A percentile compares a stretch with the other conserved stretches of the same genome.
Evolutionary conservation across 768 basidiomycete species (phyloP).

Genomic region (Pleurotus djamor): DNA sequence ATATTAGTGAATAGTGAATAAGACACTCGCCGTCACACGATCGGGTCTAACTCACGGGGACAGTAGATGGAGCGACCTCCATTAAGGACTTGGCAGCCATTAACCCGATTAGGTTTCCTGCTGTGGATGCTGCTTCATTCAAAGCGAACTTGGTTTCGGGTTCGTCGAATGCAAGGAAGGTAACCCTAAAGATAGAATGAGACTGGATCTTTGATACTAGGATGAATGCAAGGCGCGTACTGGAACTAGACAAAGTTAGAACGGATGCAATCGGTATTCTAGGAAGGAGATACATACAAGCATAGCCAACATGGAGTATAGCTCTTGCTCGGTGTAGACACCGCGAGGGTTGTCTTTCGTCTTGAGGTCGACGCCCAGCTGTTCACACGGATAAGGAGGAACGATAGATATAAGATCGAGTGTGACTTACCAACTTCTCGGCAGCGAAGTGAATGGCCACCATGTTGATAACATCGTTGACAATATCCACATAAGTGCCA

Average conservation of each 20-base stretch:
- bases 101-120: not conserved
- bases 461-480: conserved; percentile 39
- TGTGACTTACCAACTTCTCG: conserved; percentile 27
- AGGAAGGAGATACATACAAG: conserved; percentile 11
- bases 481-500: conserved; percentile 36
- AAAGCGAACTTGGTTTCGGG: conserved; percentile 9
- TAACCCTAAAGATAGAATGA: conserved; percentile 6
- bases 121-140: not conserved
- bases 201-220: not conserved
- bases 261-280: not conserved
- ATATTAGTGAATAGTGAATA: too few species aligned
- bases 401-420: not conserved
- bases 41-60: not conserved
- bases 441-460: conserved; percentile 40
- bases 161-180: conserved; percentile 15
- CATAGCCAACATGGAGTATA: conserved; percentile 33
- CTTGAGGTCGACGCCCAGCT: conserved; percentile 40
- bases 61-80: conserved; percentile 1
- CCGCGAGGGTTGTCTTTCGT: conserved; percentile 33
- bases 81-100: conserved; percentile 7
- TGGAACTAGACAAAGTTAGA: conserved; percentile 4
- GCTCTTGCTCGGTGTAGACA: conserved; percentile 35
- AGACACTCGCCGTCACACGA: not conserved
- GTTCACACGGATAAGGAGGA: not conserved
- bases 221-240: conserved; percentile 6